Evolutionary conservation across 1,284 basidiomycete species (phyloP), one percentile per base, ranked within the genome.

Genomic region (Porphyrellus sp.): DNA sequence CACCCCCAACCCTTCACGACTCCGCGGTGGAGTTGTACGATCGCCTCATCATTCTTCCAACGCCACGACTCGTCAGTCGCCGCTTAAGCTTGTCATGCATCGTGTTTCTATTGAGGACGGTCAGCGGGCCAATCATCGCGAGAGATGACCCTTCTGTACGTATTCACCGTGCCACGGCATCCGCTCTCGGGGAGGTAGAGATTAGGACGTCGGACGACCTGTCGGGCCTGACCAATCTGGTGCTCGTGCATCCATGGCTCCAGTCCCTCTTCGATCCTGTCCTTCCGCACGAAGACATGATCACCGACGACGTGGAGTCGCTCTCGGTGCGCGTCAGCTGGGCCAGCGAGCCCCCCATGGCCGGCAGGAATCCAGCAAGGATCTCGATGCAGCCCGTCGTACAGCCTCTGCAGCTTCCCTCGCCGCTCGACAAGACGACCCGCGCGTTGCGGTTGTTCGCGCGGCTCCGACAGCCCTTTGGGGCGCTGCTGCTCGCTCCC

Each of bases 231-330:
- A 49, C 49, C 18, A 62, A 62, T 15, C 24, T 61, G n/a, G 56
- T 61, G 8, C 62, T 61, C 35, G 62, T 61, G 8, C 62, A 64
- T 38, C 62, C 59, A 11, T 61, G 62, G 59, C 38, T 61, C 5
- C 45, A 56, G 23, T 39, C 7, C 21, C 59, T 61, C 27, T 43
- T 52, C 4, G 62, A 63, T 30, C 52, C 62, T 2, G 24, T 53
- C 34, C 57, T 57, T 44, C 59, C 52, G 3, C 58, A 62, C 23
- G 57, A 62, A 53, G 58, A 62, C 12, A 61, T 62, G 59, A 47
- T 59, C 30, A 47, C 52, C 5, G 38, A 42, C 15, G 57, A 62
- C 38, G 18, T 24, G 2, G 53, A 57, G 12, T 23, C 47, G 2
- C 34, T 52, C 7, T n/a, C 49, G 9, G 21, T 20, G 15, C 42